A percentile compares a stretch with the other conserved stretches of the same genome.
These are phyloP conservation scores for Phytophthora tubulina DNA, from an alignment of 352 stramenopile species.

Conservation along the genomic window DNA sequence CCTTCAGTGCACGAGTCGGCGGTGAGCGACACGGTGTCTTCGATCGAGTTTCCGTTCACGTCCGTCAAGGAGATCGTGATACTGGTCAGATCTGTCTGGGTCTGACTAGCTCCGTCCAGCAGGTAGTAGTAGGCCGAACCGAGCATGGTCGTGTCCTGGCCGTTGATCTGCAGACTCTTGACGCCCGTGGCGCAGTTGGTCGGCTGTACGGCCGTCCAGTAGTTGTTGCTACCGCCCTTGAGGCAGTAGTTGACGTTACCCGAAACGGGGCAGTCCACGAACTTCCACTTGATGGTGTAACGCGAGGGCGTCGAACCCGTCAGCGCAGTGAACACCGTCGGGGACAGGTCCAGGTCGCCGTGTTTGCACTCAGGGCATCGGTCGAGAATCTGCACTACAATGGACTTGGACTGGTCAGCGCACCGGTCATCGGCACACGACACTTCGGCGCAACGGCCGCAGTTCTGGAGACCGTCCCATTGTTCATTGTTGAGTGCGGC, in stretches of 20 bases:
- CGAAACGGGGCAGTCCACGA: conserved; percentile 57
- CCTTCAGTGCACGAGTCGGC: conserved; percentile 62
- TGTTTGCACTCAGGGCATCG: conserved; percentile 76
- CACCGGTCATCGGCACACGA: conserved; percentile 67
- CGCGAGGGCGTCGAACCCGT: conserved; percentile 54
- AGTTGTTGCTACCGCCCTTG: conserved; percentile 61
- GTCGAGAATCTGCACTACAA: conserved; percentile 74
- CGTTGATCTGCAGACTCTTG: conserved; percentile 57
- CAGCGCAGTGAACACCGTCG: conserved; percentile 51
- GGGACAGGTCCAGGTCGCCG: conserved; percentile 70
- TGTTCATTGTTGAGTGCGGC: conserved; percentile 77
- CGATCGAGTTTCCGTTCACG: conserved; percentile 62
- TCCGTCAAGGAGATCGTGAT: conserved; percentile 64
- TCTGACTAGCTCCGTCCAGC: conserved; percentile 47
- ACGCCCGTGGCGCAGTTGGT: conserved; percentile 52
- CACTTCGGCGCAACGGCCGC: conserved; percentile 74
- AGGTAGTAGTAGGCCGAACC: conserved; percentile 77
- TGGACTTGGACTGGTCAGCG: conserved; percentile 45
- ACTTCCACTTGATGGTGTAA: conserved; percentile 61
- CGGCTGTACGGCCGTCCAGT: conserved; percentile 59
- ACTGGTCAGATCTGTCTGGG: conserved; percentile 44
- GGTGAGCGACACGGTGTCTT: conserved; percentile 65
- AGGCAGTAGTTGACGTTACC: conserved; percentile 67
- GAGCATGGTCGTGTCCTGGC: conserved; percentile 69
- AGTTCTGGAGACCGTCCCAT: conserved; percentile 67